Percentiles rank a stretch among this genome's conserved stretches.
Conservation (phyloP, 768 basidiomycete species). For the Tylopilus vinaceipallidus region DNA sequence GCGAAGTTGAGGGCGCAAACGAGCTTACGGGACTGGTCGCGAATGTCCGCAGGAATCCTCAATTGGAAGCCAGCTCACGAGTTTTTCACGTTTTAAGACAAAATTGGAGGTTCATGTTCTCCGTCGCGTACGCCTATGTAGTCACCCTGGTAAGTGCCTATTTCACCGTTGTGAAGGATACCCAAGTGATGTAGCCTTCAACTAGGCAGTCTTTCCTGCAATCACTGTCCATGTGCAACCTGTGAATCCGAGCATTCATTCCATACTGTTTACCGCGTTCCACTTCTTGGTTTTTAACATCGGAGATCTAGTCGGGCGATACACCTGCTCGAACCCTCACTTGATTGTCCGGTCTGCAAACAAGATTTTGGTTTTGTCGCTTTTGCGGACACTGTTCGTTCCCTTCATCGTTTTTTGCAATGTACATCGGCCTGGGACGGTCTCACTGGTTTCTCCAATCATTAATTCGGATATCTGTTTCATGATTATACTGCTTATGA, state of each 20-base stretch:
- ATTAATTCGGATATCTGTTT: conserved; percentile 78
- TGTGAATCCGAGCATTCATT: conserved; percentile 63
- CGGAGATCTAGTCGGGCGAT: conserved; percentile 72
- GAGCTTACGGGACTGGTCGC: conserved; percentile 38
- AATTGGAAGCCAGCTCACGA: conserved; percentile 38
- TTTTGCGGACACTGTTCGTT: conserved; percentile 76
- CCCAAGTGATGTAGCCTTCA: conserved; percentile 5
- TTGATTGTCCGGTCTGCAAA: conserved; percentile 69
- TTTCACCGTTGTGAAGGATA: not conserved
- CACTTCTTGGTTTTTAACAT: conserved; percentile 77
- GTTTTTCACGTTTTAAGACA: conserved; percentile 56
- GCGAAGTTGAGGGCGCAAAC: conserved; percentile 23
- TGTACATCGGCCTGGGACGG: conserved; percentile 48
- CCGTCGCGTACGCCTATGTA: conserved; percentile 50
- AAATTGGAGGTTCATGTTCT: conserved; percentile 68
- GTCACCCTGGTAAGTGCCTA: conserved; percentile 68
- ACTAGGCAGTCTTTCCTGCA: conserved; percentile 81
- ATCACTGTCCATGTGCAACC: conserved; percentile 77
- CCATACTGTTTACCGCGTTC: conserved; percentile 75
- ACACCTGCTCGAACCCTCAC: conserved; percentile 60
- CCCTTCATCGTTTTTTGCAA: conserved; percentile 91
- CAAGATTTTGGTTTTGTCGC: conserved; percentile 59
- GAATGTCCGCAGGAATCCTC: conserved; percentile 20
- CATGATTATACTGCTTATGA: conserved; percentile 67
- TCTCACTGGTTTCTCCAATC: conserved; percentile 32